These are phyloP conservation scores for Nemania sp. DNA, from an alignment of 2,329 filamentous ascomycete species.

Conservation along the genomic window DNA sequence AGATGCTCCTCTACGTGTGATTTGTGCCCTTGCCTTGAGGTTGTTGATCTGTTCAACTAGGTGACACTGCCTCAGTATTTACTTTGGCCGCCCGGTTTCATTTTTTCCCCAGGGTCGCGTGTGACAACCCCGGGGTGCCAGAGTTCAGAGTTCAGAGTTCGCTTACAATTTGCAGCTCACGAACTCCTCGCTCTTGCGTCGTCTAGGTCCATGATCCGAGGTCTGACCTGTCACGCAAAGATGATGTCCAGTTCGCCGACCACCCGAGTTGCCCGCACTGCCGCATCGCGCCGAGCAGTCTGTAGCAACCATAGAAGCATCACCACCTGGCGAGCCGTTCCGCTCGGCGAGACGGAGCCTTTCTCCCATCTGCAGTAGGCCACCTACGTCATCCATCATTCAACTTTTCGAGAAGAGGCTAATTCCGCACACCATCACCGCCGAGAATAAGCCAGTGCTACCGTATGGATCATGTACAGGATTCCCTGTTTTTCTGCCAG, in stretches of 20 bases:
- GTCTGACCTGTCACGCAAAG: conserved; percentile 17
- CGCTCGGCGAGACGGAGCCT: background rate
- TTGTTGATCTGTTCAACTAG: background rate
- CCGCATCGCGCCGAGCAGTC: background rate
- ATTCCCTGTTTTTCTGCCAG: background rate
- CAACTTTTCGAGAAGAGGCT: background rate
- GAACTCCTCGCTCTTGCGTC: conserved; percentile 10
- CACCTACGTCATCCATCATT: conserved; percentile 12
- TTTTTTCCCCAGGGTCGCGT: conserved; percentile 17
- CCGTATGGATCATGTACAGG: background rate
- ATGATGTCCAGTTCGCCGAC: conserved; percentile 17
- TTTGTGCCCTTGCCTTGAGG: conserved; percentile 13
- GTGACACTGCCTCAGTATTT: conserved; percentile 23
- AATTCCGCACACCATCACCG: background rate
- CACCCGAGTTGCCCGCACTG: conserved; percentile 12
- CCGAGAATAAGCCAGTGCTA: conserved; percentile 4
- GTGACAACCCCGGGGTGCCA: conserved; percentile 14
- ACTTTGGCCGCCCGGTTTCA: conserved; percentile 17
- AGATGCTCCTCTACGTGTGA: conserved; percentile 4
- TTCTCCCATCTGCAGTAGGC: conserved; percentile 3
- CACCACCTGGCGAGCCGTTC: conserved; percentile 15
- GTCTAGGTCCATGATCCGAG: conserved; percentile 19
- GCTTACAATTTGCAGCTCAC: conserved; percentile 6
- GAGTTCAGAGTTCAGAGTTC: conserved; percentile 6
- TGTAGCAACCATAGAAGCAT: conserved; percentile 12